Base-by-base conservation (phyloP, 257 asterid species). In the Solanum ossicruentum region DNA sequence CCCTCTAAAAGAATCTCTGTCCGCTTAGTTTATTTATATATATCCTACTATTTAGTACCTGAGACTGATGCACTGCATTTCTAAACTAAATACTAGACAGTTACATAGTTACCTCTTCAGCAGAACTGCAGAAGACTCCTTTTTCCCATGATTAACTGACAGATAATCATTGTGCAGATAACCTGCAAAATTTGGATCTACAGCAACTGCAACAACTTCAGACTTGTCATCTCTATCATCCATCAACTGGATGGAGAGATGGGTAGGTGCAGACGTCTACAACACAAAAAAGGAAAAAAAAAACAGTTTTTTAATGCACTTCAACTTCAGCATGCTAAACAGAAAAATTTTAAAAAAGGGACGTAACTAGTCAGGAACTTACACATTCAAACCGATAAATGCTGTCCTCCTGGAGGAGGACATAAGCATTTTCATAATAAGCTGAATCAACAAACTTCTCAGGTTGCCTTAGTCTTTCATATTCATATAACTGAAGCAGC, bases 191-290 rank as follows among this genome's bases (percentile, higher is more conserved):
- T 90, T 91, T 28, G 99, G 98, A 89, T 97, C 98, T 47, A 95
- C 92, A n/a, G 98, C 95, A 65, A 95, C 98, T 36, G 97, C 95
- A 92, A 97, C 95, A 80, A 92, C 97, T 86, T 94, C 99, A 67
- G 98, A 88, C 91, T 93, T 95, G 86, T 93, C 99, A 88, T 86
- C 89, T 88, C 95, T 94, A 85, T 92, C 95, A 85, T 95, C 98
- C 97, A 95, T 93, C 93, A 97, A 87, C 91, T 94, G 99, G 88
- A 97, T 91, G 75, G 98, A 92, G 88, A 97, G 87, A 72, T 85
- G 90, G 85, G 94, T 86, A 12, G 98, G 97, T 78, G 73, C 80
- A 52, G 95, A 94, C 41, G 93, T 89, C 99, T 97, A 81, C 91
- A 84, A 84, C 81, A 90, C 52, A 78, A 55, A 84, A 86, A 45